These are phyloP conservation scores for Orobanche coerulescens DNA, from an alignment of 257 asterid genomes.

Conservation along the genomic window DNA sequence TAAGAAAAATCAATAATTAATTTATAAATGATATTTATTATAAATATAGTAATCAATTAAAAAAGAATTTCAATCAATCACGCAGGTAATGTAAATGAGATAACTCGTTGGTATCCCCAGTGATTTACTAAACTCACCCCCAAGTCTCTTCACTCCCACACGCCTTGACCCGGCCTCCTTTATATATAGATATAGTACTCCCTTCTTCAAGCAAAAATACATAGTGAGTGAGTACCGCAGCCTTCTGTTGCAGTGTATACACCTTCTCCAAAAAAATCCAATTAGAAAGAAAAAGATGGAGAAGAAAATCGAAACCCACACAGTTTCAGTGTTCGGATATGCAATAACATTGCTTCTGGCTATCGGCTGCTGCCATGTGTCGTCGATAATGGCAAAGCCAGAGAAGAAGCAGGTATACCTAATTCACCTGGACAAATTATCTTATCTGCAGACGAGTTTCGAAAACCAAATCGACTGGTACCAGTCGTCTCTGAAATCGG, in stretches of 20 bases:
- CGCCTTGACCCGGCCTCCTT: too few species aligned
- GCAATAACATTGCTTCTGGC: slow-evolving; percentile 23
- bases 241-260: slow-evolving; percentile 4
- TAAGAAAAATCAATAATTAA: too few species aligned
- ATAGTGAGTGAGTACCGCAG: slow-evolving; percentile 10
- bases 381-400: too few species aligned
- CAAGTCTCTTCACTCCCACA: too few species aligned
- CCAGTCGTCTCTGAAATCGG: slow-evolving; percentile 61
- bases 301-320: background rate
- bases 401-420: slow-evolving; percentile 47
- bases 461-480: slow-evolving; percentile 56
- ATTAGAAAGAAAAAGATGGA: slow-evolving; percentile 22
- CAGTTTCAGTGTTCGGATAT: background rate
- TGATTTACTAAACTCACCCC: too few species aligned
- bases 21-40: too few species aligned
- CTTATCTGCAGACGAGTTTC: slow-evolving; percentile 57
- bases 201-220: too few species aligned
- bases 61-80: too few species aligned
- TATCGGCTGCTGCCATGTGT: slow-evolving; percentile 17
- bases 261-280: background rate
- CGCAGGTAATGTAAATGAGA: too few species aligned
- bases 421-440: slow-evolving; percentile 73
- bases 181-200: too few species aligned
- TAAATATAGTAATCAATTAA: too few species aligned
- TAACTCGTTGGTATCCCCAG: too few species aligned